Conservation (phyloP, 208 protist species). For the Leptomonas pyrrhocoris region DNA sequence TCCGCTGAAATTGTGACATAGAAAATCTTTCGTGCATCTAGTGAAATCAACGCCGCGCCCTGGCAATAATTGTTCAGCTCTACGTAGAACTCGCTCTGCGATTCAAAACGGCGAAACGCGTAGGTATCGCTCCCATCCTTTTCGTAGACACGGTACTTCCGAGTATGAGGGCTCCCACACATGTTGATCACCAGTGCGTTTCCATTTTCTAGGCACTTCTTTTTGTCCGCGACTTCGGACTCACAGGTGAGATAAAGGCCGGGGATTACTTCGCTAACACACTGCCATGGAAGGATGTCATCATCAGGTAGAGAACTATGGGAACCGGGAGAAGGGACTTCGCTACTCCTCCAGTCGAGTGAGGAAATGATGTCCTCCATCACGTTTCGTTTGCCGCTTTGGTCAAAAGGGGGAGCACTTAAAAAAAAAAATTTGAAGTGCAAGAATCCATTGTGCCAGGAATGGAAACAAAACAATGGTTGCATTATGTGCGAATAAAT, state of each 20-base stretch:
- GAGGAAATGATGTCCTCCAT: conserved; percentile 31
- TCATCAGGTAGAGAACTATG: conserved; percentile 35
- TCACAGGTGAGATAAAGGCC: conserved; percentile 82
- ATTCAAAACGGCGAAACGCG: conserved; percentile 38
- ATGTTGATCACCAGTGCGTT: conserved; percentile 76
- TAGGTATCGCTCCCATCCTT: conserved; percentile 11
- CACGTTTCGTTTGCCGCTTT: not conserved
- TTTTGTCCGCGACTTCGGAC: conserved; percentile 42
- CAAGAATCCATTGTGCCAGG: not conserved
- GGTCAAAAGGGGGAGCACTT: not conserved
- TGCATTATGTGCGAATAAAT: no score
- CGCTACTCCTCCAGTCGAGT: conserved; percentile 37
- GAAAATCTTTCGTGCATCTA: conserved; percentile 58
- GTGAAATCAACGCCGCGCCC: conserved; percentile 11
- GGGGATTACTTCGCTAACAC: conserved; percentile 76
- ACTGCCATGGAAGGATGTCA: conserved; percentile 53
- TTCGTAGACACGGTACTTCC: conserved; percentile 66
- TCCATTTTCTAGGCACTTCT: conserved; percentile 30
- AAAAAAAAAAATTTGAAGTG: not conserved
- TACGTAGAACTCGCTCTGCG: conserved; percentile 48
- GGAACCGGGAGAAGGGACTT: conserved; percentile 34
- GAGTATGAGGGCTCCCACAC: conserved; percentile 49
- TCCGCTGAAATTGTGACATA: conserved; percentile 64
- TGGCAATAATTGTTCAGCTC: conserved; percentile 54
- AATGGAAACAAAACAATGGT: not conserved